Conservation (phyloP, 495 filamentous ascomycete species). For the Penicillium subrubescens region DNA sequence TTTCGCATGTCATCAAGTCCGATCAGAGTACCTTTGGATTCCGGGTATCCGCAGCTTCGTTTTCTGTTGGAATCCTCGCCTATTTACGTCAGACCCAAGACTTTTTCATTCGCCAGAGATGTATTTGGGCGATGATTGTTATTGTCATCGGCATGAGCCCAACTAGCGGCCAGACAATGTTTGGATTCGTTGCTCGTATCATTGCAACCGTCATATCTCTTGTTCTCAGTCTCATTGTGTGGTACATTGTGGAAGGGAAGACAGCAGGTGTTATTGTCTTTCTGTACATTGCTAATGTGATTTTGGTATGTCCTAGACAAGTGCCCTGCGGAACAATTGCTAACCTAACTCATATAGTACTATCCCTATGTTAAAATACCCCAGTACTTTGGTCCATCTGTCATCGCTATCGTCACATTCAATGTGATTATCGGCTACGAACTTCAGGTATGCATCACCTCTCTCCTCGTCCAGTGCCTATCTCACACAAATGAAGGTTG, state of each 20-base stretch:
- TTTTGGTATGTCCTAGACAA: slow-evolving; percentile 45
- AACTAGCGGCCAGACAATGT: slow-evolving; percentile 65
- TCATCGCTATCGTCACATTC: slow-evolving; percentile 66
- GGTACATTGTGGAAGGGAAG: slow-evolving; percentile 72
- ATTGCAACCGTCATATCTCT: slow-evolving; percentile 63
- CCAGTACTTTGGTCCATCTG: slow-evolving; percentile 57
- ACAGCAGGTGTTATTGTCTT: slow-evolving; percentile 66
- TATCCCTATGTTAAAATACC: slow-evolving; percentile 71
- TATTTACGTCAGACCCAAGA: slow-evolving; percentile 65
- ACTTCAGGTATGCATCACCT: slow-evolving; percentile 56
- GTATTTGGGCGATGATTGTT: slow-evolving; percentile 79
- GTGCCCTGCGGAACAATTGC: neutral
- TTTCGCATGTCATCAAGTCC: slow-evolving; percentile 33
- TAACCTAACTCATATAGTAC: slow-evolving; percentile 23
- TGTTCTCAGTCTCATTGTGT: slow-evolving; percentile 62
- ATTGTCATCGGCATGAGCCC: slow-evolving; percentile 64
- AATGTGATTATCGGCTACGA: slow-evolving; percentile 76
- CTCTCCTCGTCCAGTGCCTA: neutral
- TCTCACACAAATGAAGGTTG: slow-evolving; percentile 42
- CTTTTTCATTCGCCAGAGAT: slow-evolving; percentile 69
- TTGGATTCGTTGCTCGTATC: slow-evolving; percentile 68
- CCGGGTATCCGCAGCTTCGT: slow-evolving; percentile 67
- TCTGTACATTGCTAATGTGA: slow-evolving; percentile 66
- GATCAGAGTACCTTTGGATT: slow-evolving; percentile 61
- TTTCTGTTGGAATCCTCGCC: slow-evolving; percentile 68